A percentile compares a stretch with the other conserved stretches of the same genome.
These are phyloP conservation scores for Fusarium virguliforme DNA, from an alignment of 2,329 filamentous ascomycete species.

Conservation along the genomic window DNA sequence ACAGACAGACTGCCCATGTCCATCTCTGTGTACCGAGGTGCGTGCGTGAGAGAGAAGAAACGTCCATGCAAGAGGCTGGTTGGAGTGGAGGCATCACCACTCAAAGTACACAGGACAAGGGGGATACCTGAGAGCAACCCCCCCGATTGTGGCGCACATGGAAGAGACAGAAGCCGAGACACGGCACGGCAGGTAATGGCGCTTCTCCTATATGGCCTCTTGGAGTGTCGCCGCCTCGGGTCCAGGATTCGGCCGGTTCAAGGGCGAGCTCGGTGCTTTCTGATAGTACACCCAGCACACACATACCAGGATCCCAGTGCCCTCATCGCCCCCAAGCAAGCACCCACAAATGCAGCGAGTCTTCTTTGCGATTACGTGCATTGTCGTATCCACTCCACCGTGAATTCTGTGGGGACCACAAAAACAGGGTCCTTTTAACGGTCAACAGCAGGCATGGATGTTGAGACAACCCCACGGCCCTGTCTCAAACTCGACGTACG, in stretches of 20 bases:
- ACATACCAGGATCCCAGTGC: background rate
- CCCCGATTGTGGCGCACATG: slow-evolving; percentile 31
- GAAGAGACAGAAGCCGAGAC: slow-evolving; percentile 33
- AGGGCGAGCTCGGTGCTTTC: slow-evolving; percentile 10
- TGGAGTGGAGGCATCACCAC: slow-evolving; percentile 2
- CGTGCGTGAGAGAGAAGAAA: slow-evolving; percentile 19
- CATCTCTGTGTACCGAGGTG: slow-evolving; percentile 22
- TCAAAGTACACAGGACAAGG: slow-evolving; percentile 18
- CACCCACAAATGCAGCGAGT: slow-evolving; percentile 4
- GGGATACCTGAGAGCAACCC: slow-evolving; percentile 18
- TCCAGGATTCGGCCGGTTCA: slow-evolving; percentile 1
- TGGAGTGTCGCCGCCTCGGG: slow-evolving; percentile 10
- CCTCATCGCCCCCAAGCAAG: slow-evolving; percentile 4
- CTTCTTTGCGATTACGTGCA: slow-evolving; percentile 27
- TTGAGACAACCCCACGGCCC: slow-evolving; percentile 26
- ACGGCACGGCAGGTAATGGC: slow-evolving; percentile 21
- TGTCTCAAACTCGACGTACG: slow-evolving; percentile 27
- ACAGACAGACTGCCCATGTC: slow-evolving; percentile 22
- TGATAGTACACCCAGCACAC: slow-evolving; percentile 1
- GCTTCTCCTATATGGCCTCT: background rate
- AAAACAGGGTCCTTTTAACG: slow-evolving; percentile 36
- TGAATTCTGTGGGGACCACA: slow-evolving; percentile 25
- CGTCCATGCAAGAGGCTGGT: slow-evolving; percentile 12
- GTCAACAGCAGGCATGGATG: slow-evolving; percentile 27
- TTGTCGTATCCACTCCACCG: slow-evolving; percentile 35